phyloP scores from a whole-genome alignment of 2,329 filamentous ascomycete genomes.

The Bipolaris bicolor region DNA sequence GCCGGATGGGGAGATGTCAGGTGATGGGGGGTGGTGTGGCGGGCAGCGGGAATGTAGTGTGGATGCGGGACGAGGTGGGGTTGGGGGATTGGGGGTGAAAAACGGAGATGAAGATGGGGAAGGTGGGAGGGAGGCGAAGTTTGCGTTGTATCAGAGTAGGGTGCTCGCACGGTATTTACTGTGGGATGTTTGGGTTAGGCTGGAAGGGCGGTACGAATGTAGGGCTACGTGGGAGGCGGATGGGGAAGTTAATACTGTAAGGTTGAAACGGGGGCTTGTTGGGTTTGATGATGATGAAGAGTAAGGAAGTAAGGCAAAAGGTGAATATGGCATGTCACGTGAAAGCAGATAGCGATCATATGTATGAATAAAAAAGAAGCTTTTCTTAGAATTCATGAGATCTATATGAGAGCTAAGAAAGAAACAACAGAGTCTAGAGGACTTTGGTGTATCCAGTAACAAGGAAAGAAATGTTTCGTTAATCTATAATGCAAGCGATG shows the following conservation, averaged over 20 bases:
- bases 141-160: slow-evolving; percentile 22
- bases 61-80: neutral
- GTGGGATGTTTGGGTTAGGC: slow-evolving; percentile 14
- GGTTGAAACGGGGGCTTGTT: slow-evolving; percentile 13
- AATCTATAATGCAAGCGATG: slow-evolving; percentile 11
- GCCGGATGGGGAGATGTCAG: neutral
- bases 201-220: slow-evolving; percentile 17
- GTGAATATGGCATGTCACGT: neutral
- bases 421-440: slow-evolving; percentile 3
- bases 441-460: neutral
- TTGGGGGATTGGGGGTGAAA: neutral
- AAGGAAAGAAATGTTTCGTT: slow-evolving; percentile 5
- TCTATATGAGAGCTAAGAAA: slow-evolving; percentile 3
- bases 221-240: slow-evolving; percentile 21
- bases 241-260: slow-evolving; percentile 7
- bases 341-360: neutral
- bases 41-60: neutral
- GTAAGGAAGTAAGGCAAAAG: neutral
- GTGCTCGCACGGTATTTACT: slow-evolving; percentile 18
- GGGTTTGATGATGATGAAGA: slow-evolving; percentile 9
- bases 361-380: slow-evolving; percentile 47
- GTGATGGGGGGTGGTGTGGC: neutral
- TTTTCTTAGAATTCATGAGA: slow-evolving; percentile 10
- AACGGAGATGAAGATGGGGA: neutral
- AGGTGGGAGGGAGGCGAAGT: slow-evolving; percentile 14